A percentile compares a stretch with the other conserved stretches of the same genome.
Conservation (phyloP, 1,284 basidiomycete species). For the Takashimella koratensis region DNA sequence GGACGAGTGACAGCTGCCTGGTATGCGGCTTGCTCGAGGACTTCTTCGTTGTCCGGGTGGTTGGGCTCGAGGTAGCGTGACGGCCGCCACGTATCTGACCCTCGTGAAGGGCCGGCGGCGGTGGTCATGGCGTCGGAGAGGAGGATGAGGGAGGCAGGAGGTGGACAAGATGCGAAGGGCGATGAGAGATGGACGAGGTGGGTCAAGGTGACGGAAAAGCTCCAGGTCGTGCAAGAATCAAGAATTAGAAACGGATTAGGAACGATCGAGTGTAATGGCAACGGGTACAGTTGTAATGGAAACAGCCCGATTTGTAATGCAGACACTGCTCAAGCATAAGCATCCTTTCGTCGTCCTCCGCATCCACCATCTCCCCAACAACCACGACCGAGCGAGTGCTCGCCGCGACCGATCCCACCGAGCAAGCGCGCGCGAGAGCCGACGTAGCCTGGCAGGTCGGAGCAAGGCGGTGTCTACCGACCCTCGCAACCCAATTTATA, state of each 20-base stretch:
- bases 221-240: background rate
- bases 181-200: background rate
- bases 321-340: too few species aligned
- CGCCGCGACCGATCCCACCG: too few species aligned
- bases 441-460: too few species aligned
- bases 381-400: too few species aligned
- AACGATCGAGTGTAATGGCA: background rate
- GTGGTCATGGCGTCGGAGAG: slow-evolving; percentile 1
- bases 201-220: background rate
- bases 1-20: slow-evolving; percentile 58
- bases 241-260: background rate
- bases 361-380: background rate
- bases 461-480: too few species aligned
- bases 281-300: too few species aligned
- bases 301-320: too few species aligned
- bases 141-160: background rate
- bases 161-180: background rate
- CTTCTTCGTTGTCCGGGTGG: slow-evolving; percentile 70
- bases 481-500: too few species aligned
- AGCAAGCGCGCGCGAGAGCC: too few species aligned
- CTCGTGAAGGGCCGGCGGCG: slow-evolving; percentile 31
- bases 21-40: slow-evolving; percentile 69
- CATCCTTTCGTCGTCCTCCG: background rate
- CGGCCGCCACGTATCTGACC: slow-evolving; percentile 51
- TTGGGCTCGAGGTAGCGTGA: slow-evolving; percentile 52